Evolutionary conservation across 768 basidiomycete species (phyloP).

Genomic region (Hypholoma fasciculare): DNA sequence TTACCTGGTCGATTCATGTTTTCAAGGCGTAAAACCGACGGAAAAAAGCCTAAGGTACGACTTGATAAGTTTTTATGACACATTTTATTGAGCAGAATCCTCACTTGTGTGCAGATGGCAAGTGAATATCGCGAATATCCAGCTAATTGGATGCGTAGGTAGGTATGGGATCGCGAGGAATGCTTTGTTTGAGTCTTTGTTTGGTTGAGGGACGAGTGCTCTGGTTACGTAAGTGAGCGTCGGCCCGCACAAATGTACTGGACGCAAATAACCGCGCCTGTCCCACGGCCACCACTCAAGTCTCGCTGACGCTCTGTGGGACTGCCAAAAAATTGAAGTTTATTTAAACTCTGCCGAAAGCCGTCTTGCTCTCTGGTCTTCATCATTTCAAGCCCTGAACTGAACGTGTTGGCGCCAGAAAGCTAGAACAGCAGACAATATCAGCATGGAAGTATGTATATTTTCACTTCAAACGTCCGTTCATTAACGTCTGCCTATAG

Average conservation of each 20-base stretch:
- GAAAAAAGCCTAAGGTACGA: slow-evolving; percentile 21
- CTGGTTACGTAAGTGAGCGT: not conserved
- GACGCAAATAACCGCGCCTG: too few relatives aligned
- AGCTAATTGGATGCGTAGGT: slow-evolving; percentile 24
- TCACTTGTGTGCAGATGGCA: slow-evolving; percentile 22
- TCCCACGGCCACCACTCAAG: too few relatives aligned
- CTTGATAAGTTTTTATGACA: slow-evolving; percentile 9
- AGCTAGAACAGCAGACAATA: too few relatives aligned
- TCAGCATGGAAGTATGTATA: slow-evolving; percentile 16
- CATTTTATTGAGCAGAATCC: slow-evolving; percentile 5
- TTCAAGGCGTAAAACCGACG: slow-evolving; percentile 27
- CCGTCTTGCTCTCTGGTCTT: too few relatives aligned
- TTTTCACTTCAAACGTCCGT: not conserved
- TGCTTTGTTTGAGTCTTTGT: slow-evolving; percentile 45
- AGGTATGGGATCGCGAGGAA: slow-evolving; percentile 23
- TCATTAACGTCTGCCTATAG: slow-evolving; percentile 30
- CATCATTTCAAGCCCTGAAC: too few relatives aligned
- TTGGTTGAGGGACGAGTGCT: slow-evolving; percentile 23
- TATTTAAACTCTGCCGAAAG: too few relatives aligned
- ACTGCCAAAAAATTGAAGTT: too few relatives aligned
- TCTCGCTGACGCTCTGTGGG: too few relatives aligned
- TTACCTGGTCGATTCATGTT: slow-evolving; percentile 67
- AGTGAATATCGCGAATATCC: slow-evolving; percentile 24
- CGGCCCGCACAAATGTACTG: not conserved
- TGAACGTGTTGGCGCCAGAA: too few relatives aligned